phyloP scores from a whole-genome alignment of 148 eudicot genomes.

The Agrostemma githago region DNA sequence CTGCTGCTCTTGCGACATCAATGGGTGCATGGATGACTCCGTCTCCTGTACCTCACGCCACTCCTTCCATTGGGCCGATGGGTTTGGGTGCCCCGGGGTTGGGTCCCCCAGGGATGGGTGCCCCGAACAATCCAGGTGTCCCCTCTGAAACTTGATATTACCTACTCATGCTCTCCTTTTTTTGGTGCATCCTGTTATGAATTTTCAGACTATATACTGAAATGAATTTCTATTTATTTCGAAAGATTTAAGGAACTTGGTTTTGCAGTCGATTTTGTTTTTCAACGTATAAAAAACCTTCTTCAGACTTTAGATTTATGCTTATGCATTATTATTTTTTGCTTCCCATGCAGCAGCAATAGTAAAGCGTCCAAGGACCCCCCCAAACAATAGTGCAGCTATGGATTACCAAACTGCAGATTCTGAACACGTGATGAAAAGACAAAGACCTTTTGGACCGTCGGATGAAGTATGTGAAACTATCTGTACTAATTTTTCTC shows the following conservation, averaged over 20 bases:
- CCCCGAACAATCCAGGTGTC: conserved; percentile 59
- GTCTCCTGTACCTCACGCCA: conserved; percentile 70
- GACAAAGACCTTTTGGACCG: conserved; percentile 63
- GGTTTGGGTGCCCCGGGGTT: conserved; percentile 47
- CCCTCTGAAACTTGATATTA: background rate
- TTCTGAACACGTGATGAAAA: conserved; percentile 72
- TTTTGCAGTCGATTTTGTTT: background rate
- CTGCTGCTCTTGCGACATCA: conserved; percentile 55
- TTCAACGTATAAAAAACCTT: background rate
- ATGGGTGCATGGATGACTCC: conserved; percentile 92
- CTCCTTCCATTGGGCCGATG: conserved; percentile 76
- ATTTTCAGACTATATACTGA: background rate
- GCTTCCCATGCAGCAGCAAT: conserved; percentile 32
- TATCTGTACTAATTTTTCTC: conserved; percentile 18
- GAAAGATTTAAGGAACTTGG: background rate
- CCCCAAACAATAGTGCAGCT: conserved; percentile 55
- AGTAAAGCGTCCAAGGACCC: conserved; percentile 71
- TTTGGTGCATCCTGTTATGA: background rate
- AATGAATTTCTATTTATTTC: background rate
- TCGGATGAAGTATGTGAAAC: conserved; percentile 57
- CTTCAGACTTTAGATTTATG: background rate
- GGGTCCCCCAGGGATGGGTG: conserved; percentile 22
- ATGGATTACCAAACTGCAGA: conserved; percentile 82
- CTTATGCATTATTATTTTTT: conserved; percentile 11
- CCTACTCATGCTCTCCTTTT: background rate